These are phyloP conservation scores for Ceratocystis eucalypticola DNA, from an alignment of 2,329 filamentous ascomycete species.

Conservation along the genomic window DNA sequence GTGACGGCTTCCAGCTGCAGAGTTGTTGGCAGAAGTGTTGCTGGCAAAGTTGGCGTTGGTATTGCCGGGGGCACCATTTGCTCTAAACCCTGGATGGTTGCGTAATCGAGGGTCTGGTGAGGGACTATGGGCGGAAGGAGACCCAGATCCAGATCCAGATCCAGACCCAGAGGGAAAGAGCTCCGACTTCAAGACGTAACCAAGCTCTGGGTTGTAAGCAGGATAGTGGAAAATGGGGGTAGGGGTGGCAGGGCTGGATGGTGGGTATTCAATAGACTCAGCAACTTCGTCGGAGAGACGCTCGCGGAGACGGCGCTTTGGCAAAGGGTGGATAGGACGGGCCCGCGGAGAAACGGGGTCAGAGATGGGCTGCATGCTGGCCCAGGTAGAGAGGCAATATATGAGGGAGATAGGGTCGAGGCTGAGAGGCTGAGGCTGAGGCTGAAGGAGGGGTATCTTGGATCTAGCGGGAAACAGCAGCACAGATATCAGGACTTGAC, in stretches of 20 bases:
- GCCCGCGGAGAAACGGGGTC: slow-evolving; percentile 54
- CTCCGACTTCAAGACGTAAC: slow-evolving; percentile 37
- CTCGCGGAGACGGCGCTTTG: slow-evolving; percentile 76
- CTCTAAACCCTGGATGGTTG: background rate
- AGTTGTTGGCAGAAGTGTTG: background rate
- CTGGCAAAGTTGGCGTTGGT: background rate
- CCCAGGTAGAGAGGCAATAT: background rate
- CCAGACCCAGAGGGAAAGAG: background rate
- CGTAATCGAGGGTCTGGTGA: background rate
- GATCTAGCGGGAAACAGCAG: background rate
- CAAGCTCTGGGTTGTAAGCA: slow-evolving; percentile 13
- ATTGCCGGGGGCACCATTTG: background rate
- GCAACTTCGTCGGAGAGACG: slow-evolving; percentile 75
- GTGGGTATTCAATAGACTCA: slow-evolving; percentile 68
- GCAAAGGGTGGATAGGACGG: slow-evolving; percentile 82
- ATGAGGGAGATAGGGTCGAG: background rate
- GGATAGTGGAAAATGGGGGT: slow-evolving; percentile 47
- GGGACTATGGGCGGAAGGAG: background rate
- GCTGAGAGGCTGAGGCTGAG: background rate
- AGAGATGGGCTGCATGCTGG: slow-evolving; percentile 28
- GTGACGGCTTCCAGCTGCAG: background rate
- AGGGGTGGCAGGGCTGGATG: slow-evolving; percentile 49
- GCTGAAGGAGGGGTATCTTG: background rate
- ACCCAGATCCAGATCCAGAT: background rate
- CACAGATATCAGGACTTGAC: too few species aligned